Conservation (phyloP, 495 filamentous ascomycete genomes). For the Annulohypoxylon bovei region DNA sequence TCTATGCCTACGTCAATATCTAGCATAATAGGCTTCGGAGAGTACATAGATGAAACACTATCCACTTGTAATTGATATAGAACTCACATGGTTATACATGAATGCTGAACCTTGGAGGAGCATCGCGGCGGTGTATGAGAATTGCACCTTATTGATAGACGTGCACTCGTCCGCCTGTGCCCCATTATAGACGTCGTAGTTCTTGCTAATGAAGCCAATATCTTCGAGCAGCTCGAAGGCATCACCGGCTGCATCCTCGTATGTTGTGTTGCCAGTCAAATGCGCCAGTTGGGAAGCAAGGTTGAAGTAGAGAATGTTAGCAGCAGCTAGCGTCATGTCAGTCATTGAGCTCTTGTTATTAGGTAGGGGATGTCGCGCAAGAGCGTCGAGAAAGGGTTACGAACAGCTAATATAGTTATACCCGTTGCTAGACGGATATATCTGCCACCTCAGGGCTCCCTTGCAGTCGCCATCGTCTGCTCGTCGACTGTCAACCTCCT, state of each 20-base stretch:
- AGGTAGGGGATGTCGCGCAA: background rate
- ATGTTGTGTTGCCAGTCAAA: conserved; percentile 75
- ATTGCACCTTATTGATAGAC: conserved; percentile 64
- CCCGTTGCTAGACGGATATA: conserved; percentile 73
- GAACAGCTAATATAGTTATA: conserved; percentile 81
- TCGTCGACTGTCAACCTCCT: conserved; percentile 59
- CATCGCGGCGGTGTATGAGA: conserved; percentile 73
- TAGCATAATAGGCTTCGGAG: background rate
- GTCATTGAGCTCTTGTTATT: background rate
- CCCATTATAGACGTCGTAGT: conserved; percentile 74
- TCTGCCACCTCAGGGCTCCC: conserved; percentile 81
- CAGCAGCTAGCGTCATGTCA: conserved; percentile 56
- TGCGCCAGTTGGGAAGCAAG: conserved; percentile 71
- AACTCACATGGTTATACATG: conserved; percentile 70
- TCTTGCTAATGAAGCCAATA: conserved; percentile 65
- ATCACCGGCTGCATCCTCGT: conserved; percentile 72
- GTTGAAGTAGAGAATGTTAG: conserved; percentile 78
- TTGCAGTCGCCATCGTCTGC: conserved; percentile 71
- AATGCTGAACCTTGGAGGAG: conserved; percentile 71
- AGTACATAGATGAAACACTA: too few relatives aligned
- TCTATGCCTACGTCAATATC: conserved; percentile 47
- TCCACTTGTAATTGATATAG: background rate
- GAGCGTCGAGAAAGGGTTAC: background rate
- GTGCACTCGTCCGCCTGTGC: conserved; percentile 66
- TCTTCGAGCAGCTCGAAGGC: conserved; percentile 69